These are phyloP conservation scores for Nicotiana knightiana DNA, from an alignment of 257 asterid species.

Conservation along the genomic window DNA sequence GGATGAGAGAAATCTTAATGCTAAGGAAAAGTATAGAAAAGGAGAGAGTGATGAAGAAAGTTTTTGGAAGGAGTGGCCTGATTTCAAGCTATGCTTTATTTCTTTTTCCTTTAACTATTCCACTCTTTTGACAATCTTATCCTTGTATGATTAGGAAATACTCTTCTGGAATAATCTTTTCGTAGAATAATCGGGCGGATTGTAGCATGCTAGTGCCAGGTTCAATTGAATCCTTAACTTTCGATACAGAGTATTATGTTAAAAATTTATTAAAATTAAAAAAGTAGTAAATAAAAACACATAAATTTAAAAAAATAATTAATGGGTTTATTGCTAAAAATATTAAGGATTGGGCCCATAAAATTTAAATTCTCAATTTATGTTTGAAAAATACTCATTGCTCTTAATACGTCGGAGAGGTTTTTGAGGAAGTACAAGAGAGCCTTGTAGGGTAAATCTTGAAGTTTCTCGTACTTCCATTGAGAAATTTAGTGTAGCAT, in stretches of 20 bases:
- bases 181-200: no score
- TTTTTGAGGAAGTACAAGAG: not conserved
- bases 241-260: no score
- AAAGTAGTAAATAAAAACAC: no score
- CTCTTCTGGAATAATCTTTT: not conserved
- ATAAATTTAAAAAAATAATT: no score
- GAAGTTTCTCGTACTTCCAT: not conserved
- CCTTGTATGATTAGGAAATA: conserved; percentile 13
- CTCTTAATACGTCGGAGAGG: not conserved
- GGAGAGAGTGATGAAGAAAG: conserved; percentile 36
- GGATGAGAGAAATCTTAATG: conserved; percentile 40
- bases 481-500: not conserved
- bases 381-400: not conserved
- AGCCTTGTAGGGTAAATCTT: not conserved
- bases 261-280: no score
- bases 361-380: no score
- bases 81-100: conserved; percentile 38
- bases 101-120: conserved; percentile 15
- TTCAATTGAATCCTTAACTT: no score
- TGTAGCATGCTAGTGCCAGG: fast-evolving
- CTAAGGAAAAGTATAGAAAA: conserved; percentile 45
- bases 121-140: conserved; percentile 27
- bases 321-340: no score
- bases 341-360: no score
- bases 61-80: conserved; percentile 47